Base-by-base conservation (phyloP, 768 basidiomycete species). In the Cystofilobasidium bisporidii region DNA sequence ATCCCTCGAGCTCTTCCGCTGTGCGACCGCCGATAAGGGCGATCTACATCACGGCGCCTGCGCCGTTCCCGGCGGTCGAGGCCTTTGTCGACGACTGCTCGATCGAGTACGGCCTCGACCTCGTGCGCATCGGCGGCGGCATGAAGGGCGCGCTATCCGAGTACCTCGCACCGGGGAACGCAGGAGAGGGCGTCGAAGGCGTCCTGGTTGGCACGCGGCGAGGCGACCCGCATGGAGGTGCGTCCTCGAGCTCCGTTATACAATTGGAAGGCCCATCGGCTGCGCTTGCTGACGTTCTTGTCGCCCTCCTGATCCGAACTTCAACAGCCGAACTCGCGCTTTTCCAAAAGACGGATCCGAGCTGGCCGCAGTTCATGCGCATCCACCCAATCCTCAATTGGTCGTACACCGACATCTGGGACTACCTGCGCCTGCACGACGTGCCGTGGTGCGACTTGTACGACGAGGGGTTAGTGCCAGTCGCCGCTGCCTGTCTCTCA, bases 371-470 rank as follows among this genome's bases (percentile, higher is more conserved):
- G 6, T 91, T 91, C 72, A 86, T 91, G 75, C 85, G 96, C 24
- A 83, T 98, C 24, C 93, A 98, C 74, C 96, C 96, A 0, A 87
- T 99, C 72, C 88, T 99, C 66, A 86, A 97, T 75, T 99, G 96
- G 96, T 81, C 85, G 0, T 99, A 99, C 77, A 75, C 78, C 14
- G 85, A 93, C 71, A 84, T 99, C 6, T 99, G 96, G 96, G 79
- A 79, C 2, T 99, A 93, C 79, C 79, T 99, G 53, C 81, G 84
- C 22, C 78, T 79, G 61, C 77, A 92, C 24, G 75, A 84, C 3
- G 84, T 99, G 6, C 89, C 88, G 1, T 99, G 93, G 75, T 99
- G 96, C 75, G 75, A 76, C 43, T 75, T 99, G 50, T 99, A 99
- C 73, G 91, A 98, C 72, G 81, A 88, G 78, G 96, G 94, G 88